Percentiles rank a stretch among this genome's conserved stretches.
These are phyloP conservation scores for Botrytis porri DNA, from an alignment of 2,329 filamentous ascomycete species.

Conservation along the genomic window DNA sequence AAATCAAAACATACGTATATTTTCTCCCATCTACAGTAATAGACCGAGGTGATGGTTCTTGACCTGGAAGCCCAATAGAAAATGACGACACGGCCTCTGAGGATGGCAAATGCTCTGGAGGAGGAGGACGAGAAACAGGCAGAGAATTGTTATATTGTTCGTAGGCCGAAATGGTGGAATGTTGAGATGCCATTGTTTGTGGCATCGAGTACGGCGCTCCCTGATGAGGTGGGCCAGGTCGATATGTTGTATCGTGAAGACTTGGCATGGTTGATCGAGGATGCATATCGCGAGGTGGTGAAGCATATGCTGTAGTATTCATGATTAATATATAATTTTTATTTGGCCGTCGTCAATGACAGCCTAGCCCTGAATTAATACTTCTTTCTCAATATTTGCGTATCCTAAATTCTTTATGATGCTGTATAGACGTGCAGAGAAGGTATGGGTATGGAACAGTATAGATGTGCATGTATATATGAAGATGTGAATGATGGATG, in stretches of 20 bases:
- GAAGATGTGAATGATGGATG: background rate
- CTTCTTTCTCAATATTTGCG: background rate
- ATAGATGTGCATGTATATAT: background rate
- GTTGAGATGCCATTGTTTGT: constrained; percentile 24
- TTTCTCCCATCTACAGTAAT: constrained; percentile 28
- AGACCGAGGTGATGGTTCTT: constrained; percentile 27
- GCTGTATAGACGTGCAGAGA: background rate
- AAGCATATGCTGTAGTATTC: constrained; percentile 33
- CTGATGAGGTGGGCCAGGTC: constrained; percentile 21
- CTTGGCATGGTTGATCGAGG: constrained; percentile 23
- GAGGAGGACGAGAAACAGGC: constrained; percentile 25
- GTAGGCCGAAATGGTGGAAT: constrained; percentile 25
- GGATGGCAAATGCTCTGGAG: constrained; percentile 26
- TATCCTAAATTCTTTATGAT: background rate
- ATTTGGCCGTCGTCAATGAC: background rate
- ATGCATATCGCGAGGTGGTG: constrained; percentile 27
- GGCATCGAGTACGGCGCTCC: constrained; percentile 29
- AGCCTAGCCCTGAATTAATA: background rate
- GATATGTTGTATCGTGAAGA: constrained; percentile 25
- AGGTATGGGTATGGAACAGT: background rate
- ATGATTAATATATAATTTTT: constrained; percentile 6
- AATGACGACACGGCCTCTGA: constrained; percentile 23
- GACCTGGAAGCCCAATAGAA: constrained; percentile 23
- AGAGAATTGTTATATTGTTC: constrained; percentile 23
- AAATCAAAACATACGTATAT: constrained; percentile 34